These are phyloP conservation scores for Camellia japonica DNA, from an alignment of 148 eudicot species.

Conservation along the genomic window DNA sequence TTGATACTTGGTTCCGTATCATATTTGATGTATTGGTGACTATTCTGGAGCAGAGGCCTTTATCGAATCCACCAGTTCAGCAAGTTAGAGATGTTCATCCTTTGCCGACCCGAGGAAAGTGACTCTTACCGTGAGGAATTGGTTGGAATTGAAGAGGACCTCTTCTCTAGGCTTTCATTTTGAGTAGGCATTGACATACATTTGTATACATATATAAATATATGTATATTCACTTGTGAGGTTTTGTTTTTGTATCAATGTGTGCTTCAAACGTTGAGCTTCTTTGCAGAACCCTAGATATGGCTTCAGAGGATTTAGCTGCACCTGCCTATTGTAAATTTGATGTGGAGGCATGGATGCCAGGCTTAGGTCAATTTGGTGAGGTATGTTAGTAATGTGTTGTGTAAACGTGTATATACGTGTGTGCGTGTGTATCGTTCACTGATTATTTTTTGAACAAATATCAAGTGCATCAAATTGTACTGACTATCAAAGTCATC, in stretches of 20 bases:
- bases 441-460: constrained; percentile 31
- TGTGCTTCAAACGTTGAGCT: constrained; percentile 2
- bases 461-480: constrained; percentile 95
- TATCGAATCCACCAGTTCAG: constrained; percentile 95
- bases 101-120: constrained; percentile 88
- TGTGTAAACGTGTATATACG: neutral
- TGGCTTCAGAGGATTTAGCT: constrained; percentile 88
- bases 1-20: neutral
- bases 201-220: neutral
- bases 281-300: constrained; percentile 74
- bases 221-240: neutral
- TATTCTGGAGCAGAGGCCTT: constrained; percentile 64
- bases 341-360: constrained; percentile 99
- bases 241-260: neutral
- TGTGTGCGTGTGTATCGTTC: neutral
- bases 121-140: constrained; percentile 70
- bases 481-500: constrained; percentile 89
- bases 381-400: constrained; percentile 49
- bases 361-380: constrained; percentile 86
- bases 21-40: constrained; percentile 19
- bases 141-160: constrained; percentile 82
- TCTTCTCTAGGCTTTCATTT: constrained; percentile 81
- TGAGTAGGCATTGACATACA: constrained; percentile 40
- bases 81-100: constrained; percentile 90
- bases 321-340: constrained; percentile 94